Evolutionary conservation across 106 monocot species (phyloP), one percentile per base, ranked within the genome.

Genomic region (Iris macrosiphon): DNA sequence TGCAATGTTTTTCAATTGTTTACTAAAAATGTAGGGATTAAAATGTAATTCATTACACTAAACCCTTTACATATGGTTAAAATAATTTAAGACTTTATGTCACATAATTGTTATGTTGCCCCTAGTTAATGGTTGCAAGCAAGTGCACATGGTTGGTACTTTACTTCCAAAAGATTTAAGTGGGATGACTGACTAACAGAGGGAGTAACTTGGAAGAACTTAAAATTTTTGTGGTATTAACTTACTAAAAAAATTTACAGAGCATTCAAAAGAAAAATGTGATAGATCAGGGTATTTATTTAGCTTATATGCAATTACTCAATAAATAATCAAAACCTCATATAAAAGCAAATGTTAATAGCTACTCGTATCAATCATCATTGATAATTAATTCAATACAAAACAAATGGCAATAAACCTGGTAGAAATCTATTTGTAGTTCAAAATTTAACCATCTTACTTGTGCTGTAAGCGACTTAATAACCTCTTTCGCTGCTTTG

Each of bases 401-500:
- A 13, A 21, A 15, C n/a, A 13, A 22, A 4, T 5, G 37, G 28
- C 6, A 6, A 49, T 6, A 49, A 49, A 24, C 15, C 49, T 25
- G 25, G 6, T 21, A 40, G 5, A 6, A 58, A 11, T 58, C n/a
- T 39, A 13, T 13, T 13, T 15, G 7, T 6, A 27, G 22, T 58
- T 41, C 41, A 26, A 24, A 13, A 41, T 14, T 27, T 4, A 41
- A 58, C 23, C 12, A 32, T 46, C 64, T 82, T 82, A 95, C 95
- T 59, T 95, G 89, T 62, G 76, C 79, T n/a, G 89, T 95, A 17
- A 95, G 85, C 29, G 95, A 79, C 60, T 89, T 95, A 51, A 95
- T 95, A 45, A 95, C 95, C 74, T 95, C 95, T 68, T 95, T 95
- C 31, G 95, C 95, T 28, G 95, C 95, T 72, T 82, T 95, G 67